Conservation (phyloP, 768 basidiomycete species). For the Lactarius quietus region DNA sequence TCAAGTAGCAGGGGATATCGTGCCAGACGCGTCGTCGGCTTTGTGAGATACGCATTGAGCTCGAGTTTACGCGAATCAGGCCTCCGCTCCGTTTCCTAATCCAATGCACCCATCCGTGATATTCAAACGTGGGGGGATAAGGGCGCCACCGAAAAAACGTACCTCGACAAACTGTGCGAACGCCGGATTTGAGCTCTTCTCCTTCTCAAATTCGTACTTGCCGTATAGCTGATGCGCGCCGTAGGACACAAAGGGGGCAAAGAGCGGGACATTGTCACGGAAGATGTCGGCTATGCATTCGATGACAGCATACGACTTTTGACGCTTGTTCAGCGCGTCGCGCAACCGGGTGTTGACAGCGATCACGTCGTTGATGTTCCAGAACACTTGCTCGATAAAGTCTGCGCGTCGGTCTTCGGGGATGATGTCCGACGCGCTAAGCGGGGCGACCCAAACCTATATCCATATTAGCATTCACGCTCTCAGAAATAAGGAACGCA, state of each 20-base stretch:
- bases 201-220: conserved; percentile 99
- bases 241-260: conserved; percentile 91
- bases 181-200: conserved; percentile 87
- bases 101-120: background rate
- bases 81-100: conserved; percentile 80
- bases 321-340: conserved; percentile 90
- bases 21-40: conserved; percentile 96
- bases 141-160: no score
- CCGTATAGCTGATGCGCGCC: conserved; percentile 97
- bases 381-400: conserved; percentile 93
- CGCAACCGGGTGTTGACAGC: conserved; percentile 87
- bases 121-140: background rate
- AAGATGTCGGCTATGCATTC: conserved; percentile 90
- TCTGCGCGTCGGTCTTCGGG: conserved; percentile 71
- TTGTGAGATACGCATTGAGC: conserved; percentile 95
- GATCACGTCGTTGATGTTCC: conserved; percentile 95
- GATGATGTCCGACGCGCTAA: conserved; percentile 74
- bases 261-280: conserved; percentile 79
- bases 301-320: conserved; percentile 93
- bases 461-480: background rate
- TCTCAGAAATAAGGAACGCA: conserved; percentile 8
- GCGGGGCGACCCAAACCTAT: conserved; percentile 83
- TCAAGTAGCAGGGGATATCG: conserved; percentile 91
- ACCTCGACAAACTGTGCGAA: conserved; percentile 91
- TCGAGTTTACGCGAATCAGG: conserved; percentile 97